Evolutionary conservation across 1,284 basidiomycete species (phyloP), one percentile per base, ranked within the genome.

Genomic region (Austroboletus niveus): DNA sequence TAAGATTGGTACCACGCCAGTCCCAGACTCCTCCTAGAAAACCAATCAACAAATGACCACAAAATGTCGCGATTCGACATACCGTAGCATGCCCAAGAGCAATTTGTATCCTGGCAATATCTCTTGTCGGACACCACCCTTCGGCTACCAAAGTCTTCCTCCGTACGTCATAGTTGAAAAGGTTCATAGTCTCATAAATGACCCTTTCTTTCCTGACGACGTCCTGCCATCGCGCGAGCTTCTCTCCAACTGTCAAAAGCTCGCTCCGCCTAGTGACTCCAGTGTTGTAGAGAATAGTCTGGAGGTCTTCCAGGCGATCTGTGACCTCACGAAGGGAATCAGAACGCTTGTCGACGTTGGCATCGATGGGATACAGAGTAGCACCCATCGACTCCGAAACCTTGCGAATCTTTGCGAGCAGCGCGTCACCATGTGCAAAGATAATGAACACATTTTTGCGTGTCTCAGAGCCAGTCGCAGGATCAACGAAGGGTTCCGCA

Each of bases 361-460:
- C 79, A 69, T 98, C 96, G 68, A 99, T 96, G 34, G 94, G 93
- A 74, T 96, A 98, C 51, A 99, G 78, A 0, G 94, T 97, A 2
- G 90, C 97, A 43, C 97, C 95, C 92, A 99, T 98, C 31, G 92
- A 95, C 74, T 98, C 97, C 42, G 94, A 90, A 56, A 99, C 93
- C 72, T 96, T 98, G 68, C 96, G 92, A 67, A 99, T 98, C 81
- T 99, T 99, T 61, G 91, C 83, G 30, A 99, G 84, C 20, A 99
- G 79, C 40, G 90, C 87, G 45, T 93, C 85, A 34, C 97, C 97
- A 64, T 99, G 97, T 0, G 96, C 97, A 66, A 99, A 99, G 71
- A 99, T 98, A 76, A 99, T 97, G 76, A 99, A 99, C 41, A 99
- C 97, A 61, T 98, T 95, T 81, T 99, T 99, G 75, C 88, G 84